phyloP scores from a whole-genome alignment of 352 stramenopile species.

The Saprolegnia parasitica region DNA sequence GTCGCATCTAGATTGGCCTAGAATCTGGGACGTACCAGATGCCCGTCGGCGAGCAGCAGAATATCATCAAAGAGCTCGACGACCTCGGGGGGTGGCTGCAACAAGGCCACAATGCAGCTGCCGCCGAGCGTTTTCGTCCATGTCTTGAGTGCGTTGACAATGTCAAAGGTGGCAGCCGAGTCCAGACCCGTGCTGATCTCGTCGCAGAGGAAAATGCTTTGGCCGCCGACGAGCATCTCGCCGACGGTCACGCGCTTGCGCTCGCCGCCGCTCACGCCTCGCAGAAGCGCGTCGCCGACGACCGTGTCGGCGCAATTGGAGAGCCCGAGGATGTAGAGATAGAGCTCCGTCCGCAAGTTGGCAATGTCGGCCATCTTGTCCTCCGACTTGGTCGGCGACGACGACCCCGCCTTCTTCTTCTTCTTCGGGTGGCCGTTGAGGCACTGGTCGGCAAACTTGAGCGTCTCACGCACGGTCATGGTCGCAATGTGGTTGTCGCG shows the following conservation, averaged over 20 bases:
- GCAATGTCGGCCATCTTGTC: constrained; percentile 71
- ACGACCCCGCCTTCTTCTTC: constrained; percentile 17
- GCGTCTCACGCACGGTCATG: constrained; percentile 92
- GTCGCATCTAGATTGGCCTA: constrained; percentile 25
- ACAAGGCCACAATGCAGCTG: constrained; percentile 41
- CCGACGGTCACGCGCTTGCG: constrained; percentile 85
- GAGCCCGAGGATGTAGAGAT: constrained; percentile 82
- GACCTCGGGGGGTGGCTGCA: constrained; percentile 55
- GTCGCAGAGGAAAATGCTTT: constrained; percentile 83
- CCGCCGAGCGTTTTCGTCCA: constrained; percentile 41
- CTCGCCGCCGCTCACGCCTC: constrained; percentile 90
- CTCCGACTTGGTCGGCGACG: constrained; percentile 9
- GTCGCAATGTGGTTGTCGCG: constrained; percentile 86
- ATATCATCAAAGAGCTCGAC: constrained; percentile 51
- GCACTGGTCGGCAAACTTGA: constrained; percentile 90
- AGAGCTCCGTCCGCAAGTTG: constrained; percentile 60
- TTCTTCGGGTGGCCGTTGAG: constrained; percentile 52
- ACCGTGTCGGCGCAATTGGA: constrained; percentile 87
- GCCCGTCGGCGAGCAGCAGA: constrained; percentile 44
- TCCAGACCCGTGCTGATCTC: constrained; percentile 93
- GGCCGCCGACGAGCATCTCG: constrained; percentile 83
- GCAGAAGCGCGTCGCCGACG: constrained; percentile 83
- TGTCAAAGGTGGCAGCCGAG: constrained; percentile 89
- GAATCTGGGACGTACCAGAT: constrained; percentile 29
- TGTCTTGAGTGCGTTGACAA: constrained; percentile 62